A percentile compares a stretch with the other conserved stretches of the same genome.
Conservation (phyloP, 1,139 yeast species). For the Yamadazyma triangularis region DNA sequence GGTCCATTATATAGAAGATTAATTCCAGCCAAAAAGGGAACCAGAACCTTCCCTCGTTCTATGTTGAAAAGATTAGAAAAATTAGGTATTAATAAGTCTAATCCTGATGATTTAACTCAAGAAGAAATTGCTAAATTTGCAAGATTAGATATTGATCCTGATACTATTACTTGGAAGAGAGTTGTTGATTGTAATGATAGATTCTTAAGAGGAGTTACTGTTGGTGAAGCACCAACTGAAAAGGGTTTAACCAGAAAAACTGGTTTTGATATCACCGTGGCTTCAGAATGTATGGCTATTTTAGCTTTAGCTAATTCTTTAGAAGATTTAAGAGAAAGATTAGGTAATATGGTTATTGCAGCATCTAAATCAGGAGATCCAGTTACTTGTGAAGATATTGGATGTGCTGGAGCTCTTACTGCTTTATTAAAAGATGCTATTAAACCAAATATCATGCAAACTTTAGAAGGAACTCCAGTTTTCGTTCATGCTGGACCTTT, state of each 20-base stretch:
- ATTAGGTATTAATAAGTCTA: constrained; percentile 73
- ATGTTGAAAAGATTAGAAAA: constrained; percentile 77
- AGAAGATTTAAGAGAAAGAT: constrained; percentile 82
- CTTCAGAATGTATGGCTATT: constrained; percentile 97
- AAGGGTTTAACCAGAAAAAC: constrained; percentile 85
- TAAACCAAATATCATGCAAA: constrained; percentile 97
- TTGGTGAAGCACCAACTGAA: constrained; percentile 94
- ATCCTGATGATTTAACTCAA: constrained; percentile 76
- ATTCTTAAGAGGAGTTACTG: constrained; percentile 83
- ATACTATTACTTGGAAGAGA: constrained; percentile 92
- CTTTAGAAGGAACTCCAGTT: constrained; percentile 97
- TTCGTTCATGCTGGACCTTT: constrained; percentile 98
- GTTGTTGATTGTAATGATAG: constrained; percentile 97
- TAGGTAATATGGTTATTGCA: constrained; percentile 90
- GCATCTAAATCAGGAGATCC: constrained; percentile 81
- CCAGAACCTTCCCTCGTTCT: constrained; percentile 69
- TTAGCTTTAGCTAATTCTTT: constrained; percentile 83
- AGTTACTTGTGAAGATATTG: constrained; percentile 92
- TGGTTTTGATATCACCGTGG: constrained; percentile 96
- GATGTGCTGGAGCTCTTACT: constrained; percentile 96
- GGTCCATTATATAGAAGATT: constrained; percentile 81
- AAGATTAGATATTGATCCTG: constrained; percentile 89
- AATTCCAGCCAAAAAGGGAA: constrained; percentile 84
- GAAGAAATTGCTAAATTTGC: constrained; percentile 78
- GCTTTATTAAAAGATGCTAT: constrained; percentile 95